These are phyloP conservation scores for Gracilaria domingensis DNA, from an alignment of 23 red algal species.

Conservation along the genomic window DNA sequence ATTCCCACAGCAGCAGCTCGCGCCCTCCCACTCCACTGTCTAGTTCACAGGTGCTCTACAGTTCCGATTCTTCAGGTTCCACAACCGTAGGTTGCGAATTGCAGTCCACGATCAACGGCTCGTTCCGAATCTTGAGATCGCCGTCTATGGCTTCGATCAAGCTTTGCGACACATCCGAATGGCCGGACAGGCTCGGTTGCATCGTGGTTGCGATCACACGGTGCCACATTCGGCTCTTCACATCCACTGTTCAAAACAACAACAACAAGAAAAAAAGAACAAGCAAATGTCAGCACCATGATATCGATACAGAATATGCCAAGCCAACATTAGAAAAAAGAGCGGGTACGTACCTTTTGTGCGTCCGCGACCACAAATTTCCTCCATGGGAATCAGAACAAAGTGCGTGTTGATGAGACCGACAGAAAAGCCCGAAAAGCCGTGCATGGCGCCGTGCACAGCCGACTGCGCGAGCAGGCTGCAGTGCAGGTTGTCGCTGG, in stretches of 20 bases:
- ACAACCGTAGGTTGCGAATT: not conserved
- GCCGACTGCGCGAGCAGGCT: conserved; percentile 89
- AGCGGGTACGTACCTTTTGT: conserved; percentile 59
- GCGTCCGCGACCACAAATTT: conserved; percentile 79
- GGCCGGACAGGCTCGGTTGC: conserved; percentile 78
- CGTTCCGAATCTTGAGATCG: not conserved
- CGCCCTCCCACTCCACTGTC: no score
- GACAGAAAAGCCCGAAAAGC: conserved; percentile 88
- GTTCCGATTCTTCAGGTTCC: conserved; percentile 32
- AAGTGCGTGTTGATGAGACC: conserved; percentile 94
- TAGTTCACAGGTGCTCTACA: no score
- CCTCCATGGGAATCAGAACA: conserved; percentile 92
- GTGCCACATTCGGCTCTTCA: conserved; percentile 98
- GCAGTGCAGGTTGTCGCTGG: conserved; percentile 90
- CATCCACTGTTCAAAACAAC: conserved; percentile 63
- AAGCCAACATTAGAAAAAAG: not conserved
- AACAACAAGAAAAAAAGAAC: not conserved
- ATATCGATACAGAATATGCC: not conserved
- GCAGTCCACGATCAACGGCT: not conserved
- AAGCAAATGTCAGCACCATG: not conserved
- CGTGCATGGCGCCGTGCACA: conserved; percentile 94
- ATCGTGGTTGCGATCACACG: conserved; percentile 89
- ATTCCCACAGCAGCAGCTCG: no score
- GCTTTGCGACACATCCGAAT: not conserved
- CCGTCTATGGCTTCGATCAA: conserved; percentile 29